Evolutionary conservation across 2,329 filamentous ascomycete genomes (phyloP).

Genomic region (Rosellinia necatrix): DNA sequence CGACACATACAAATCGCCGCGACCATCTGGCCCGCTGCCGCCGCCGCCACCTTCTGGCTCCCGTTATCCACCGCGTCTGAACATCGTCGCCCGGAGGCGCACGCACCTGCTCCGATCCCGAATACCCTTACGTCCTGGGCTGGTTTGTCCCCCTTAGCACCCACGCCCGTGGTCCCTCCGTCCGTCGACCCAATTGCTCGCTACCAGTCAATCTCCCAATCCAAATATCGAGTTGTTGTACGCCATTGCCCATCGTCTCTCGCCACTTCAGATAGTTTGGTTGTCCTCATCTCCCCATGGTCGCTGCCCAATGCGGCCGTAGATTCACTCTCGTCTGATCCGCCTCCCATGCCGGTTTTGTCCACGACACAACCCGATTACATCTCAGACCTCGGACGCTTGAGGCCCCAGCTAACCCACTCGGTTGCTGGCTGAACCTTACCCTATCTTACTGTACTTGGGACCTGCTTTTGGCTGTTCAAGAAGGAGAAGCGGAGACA

Average conservation of each 20-base stretch:
- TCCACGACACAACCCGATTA: constrained; percentile 9
- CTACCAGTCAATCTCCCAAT: background rate
- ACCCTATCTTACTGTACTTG: background rate
- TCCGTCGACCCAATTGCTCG: background rate
- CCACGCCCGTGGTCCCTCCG: background rate
- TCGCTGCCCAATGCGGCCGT: constrained; percentile 27
- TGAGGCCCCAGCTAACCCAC: constrained; percentile 2
- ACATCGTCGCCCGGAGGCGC: too few relatives aligned
- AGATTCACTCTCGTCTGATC: constrained; percentile 8
- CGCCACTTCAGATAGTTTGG: background rate
- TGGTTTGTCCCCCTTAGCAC: background rate
- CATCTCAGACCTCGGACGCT: constrained; percentile 1
- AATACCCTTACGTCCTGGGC: background rate
- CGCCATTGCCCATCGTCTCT: constrained; percentile 5
- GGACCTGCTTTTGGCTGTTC: constrained; percentile 22
- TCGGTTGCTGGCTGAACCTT: background rate
- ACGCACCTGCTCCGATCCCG: background rate
- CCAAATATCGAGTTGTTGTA: background rate
- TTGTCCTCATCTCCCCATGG: background rate
- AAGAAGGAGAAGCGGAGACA: constrained; percentile 21
- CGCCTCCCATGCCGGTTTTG: constrained; percentile 29
- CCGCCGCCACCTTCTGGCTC: background rate
- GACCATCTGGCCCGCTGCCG: background rate
- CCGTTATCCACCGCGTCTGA: background rate
- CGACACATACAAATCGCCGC: background rate